Conservation (phyloP, 2,329 filamentous ascomycete genomes). For the Colletotrichum sublineola region DNA sequence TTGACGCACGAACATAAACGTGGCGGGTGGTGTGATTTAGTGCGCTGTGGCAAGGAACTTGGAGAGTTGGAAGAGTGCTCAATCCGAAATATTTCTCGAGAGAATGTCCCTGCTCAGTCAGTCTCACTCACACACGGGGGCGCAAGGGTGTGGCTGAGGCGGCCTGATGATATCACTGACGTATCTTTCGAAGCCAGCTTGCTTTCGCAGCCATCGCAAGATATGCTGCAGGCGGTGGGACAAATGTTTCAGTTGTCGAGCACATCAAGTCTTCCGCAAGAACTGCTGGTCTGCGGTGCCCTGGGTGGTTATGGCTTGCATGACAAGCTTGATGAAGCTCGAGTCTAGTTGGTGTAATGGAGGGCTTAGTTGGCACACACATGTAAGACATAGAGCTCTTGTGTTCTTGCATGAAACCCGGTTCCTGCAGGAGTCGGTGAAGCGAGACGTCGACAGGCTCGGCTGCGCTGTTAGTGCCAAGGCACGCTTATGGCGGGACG, state of each 20-base stretch:
- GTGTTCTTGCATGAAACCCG: conserved; percentile 34
- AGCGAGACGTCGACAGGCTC: conserved; percentile 12
- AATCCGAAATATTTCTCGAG: conserved; percentile 21
- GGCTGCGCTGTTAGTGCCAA: conserved; percentile 27
- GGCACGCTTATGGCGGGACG: neutral
- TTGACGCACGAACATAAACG: conserved; percentile 18
- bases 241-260: conserved; percentile 14
- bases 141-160: neutral
- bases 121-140: neutral
- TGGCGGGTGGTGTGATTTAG: conserved; percentile 27
- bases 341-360: conserved; percentile 31
- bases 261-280: conserved; percentile 10
- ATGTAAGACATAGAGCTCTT: neutral
- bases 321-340: conserved; percentile 29
- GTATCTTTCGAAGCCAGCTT: neutral
- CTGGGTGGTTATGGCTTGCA: conserved; percentile 7
- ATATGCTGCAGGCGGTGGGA: conserved; percentile 1
- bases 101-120: conserved; percentile 7
- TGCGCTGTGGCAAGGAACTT: conserved; percentile 14
- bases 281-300: neutral
- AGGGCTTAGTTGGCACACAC: neutral
- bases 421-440: conserved; percentile 38
- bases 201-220: neutral
- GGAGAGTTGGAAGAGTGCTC: neutral
- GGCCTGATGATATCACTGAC: neutral